A percentile compares a stretch with the other conserved stretches of the same genome.
phyloP scores from a whole-genome alignment of 345 rosid genomes.

The Abelmoschus esculentus region DNA sequence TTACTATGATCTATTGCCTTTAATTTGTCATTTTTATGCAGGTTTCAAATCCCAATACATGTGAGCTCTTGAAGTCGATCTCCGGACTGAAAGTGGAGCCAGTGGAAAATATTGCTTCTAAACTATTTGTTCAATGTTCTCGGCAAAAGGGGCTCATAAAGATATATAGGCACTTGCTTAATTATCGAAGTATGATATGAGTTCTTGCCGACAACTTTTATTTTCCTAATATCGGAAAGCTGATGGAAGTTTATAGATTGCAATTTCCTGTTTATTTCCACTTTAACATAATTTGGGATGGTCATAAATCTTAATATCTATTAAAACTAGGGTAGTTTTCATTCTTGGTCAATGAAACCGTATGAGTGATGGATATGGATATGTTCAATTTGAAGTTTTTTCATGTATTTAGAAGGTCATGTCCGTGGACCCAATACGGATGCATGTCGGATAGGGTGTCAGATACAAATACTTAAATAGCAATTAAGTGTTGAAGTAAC shows the following conservation, averaged over 20 bases:
- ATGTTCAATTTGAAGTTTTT: too few relatives aligned
- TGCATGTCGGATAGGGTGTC: too few relatives aligned
- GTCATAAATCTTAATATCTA: too few relatives aligned
- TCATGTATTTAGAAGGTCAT: too few relatives aligned
- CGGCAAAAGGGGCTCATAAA: slow-evolving; percentile 89
- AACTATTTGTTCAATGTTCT: slow-evolving; percentile 95
- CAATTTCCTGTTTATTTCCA: not conserved
- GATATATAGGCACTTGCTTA: slow-evolving; percentile 89
- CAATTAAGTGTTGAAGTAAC: too few relatives aligned
- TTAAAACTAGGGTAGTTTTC: too few relatives aligned
- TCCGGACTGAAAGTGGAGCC: slow-evolving; percentile 87
- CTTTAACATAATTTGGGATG: not conserved
- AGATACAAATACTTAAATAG: too few relatives aligned
- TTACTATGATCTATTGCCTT: slow-evolving; percentile 7
- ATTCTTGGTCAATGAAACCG: too few relatives aligned
- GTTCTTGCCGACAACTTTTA: slow-evolving; percentile 12
- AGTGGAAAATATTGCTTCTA: slow-evolving; percentile 81
- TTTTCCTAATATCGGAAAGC: not conserved
- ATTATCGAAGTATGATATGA: slow-evolving; percentile 50
- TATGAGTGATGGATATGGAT: too few relatives aligned
- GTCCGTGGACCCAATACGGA: too few relatives aligned
- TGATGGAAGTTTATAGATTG: not conserved
- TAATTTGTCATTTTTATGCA: slow-evolving; percentile 21
- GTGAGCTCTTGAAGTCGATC: slow-evolving; percentile 83
- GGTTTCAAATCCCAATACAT: slow-evolving; percentile 72